Percentiles rank a stretch among this genome's conserved stretches.
phyloP scores from a whole-genome alignment of 23 red algal genomes.

The Gracilaria vermiculophylla region DNA sequence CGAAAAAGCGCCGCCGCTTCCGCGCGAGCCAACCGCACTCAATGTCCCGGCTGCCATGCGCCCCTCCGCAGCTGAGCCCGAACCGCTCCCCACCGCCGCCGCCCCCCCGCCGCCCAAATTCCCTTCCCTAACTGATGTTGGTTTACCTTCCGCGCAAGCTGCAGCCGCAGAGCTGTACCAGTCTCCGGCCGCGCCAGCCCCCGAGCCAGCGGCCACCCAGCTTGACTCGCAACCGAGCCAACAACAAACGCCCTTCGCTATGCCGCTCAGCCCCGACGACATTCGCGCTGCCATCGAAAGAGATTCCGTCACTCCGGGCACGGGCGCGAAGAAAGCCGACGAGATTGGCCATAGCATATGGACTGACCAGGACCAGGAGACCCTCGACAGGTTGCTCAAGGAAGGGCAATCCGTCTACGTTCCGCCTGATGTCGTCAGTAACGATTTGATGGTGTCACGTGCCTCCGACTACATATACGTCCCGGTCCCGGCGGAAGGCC shows the following conservation, averaged over 20 bases:
- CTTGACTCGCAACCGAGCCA: background rate
- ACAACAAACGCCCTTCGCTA: background rate
- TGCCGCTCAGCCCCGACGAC: constrained; percentile 7
- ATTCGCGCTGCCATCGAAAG: constrained; percentile 29
- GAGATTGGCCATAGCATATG: constrained; percentile 12
- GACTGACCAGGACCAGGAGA: constrained; percentile 28
- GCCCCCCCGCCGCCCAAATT: constrained; percentile 50
- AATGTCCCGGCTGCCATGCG: constrained; percentile 21
- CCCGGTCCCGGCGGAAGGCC: constrained; percentile 1
- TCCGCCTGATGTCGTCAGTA: constrained; percentile 17
- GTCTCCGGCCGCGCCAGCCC: background rate
- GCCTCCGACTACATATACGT: background rate
- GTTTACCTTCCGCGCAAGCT: constrained; percentile 18
- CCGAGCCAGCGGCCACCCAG: background rate
- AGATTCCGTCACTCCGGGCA: constrained; percentile 36
- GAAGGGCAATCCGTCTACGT: constrained; percentile 44
- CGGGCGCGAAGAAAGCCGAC: background rate
- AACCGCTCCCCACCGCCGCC: background rate
- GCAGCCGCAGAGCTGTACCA: background rate
- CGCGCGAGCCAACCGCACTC: constrained; percentile 44
- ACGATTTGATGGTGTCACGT: background rate
- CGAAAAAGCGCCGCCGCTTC: constrained; percentile 60
- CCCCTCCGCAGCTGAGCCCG: background rate
- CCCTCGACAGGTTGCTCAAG: constrained; percentile 16
- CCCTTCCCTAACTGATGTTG: constrained; percentile 56